Evolutionary conservation across 441 rosid genomes (phyloP).

Genomic region (Daphne laureola): DNA sequence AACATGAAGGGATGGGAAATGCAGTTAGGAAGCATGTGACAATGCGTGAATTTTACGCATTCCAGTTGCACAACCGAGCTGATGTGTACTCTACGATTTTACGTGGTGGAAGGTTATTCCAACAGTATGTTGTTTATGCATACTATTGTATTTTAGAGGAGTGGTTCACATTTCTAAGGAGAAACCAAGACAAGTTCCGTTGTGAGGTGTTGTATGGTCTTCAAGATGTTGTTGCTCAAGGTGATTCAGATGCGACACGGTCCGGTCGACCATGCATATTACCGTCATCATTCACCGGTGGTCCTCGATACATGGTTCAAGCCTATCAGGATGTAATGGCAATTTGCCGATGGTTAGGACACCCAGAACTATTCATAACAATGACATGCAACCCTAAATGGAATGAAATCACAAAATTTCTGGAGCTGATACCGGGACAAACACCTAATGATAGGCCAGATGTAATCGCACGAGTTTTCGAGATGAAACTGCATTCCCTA

Average conservation of each 20-base stretch:
- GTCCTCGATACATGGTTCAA: too few species aligned
- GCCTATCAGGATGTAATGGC: too few species aligned
- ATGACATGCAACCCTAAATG: too few species aligned
- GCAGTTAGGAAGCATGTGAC: background rate
- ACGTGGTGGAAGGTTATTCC: too few species aligned
- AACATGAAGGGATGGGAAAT: background rate
- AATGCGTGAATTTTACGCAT: background rate
- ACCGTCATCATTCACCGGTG: too few species aligned
- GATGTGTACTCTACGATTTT: too few species aligned
- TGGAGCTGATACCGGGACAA: too few species aligned
- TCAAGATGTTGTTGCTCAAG: background rate
- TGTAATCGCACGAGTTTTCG: background rate
- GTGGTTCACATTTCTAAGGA: background rate
- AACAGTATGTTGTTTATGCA: background rate
- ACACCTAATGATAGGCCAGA: background rate
- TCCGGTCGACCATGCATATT: too few species aligned
- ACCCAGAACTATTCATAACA: too few species aligned
- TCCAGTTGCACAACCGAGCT: background rate
- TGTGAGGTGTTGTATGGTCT: background rate
- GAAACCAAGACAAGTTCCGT: background rate
- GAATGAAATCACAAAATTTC: too few species aligned
- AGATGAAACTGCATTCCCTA: background rate
- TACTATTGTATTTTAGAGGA: constrained; percentile 1
- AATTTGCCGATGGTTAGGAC: too few species aligned
- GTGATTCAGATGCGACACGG: background rate